Evolutionary conservation across 345 rosid genomes (phyloP).

Genomic region (Pistacia integerrima): DNA sequence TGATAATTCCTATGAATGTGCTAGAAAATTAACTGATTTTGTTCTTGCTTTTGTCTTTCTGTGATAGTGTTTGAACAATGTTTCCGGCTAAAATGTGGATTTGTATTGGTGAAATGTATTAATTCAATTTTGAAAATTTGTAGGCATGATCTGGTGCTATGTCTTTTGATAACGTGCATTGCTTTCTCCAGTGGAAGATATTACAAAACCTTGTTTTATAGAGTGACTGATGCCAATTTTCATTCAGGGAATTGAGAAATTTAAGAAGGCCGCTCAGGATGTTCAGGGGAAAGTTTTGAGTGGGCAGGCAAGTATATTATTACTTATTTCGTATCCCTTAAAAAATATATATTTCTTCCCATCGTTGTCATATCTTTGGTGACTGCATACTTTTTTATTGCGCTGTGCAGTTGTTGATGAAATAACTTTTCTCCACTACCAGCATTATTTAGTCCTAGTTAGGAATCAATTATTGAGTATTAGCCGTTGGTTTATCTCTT

Average conservation of each 20-base stretch:
- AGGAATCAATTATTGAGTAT: not conserved
- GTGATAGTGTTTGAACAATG: not conserved
- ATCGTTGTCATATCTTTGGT: not conserved
- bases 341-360: too few species aligned
- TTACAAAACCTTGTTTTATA: not conserved
- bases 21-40: not conserved
- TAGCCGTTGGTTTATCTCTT: not conserved
- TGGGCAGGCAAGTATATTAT: conserved; percentile 60
- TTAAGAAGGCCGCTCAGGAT: conserved; percentile 86
- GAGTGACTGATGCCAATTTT: conserved; percentile 17
- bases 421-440: not conserved
- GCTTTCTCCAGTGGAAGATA: not conserved
- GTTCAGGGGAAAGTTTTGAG: conserved; percentile 70
- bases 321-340: not conserved
- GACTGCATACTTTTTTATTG: not conserved
- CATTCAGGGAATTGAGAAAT: conserved; percentile 88
- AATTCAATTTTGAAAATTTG: not conserved
- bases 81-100: not conserved
- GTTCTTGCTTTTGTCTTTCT: not conserved
- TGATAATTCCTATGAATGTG: not conserved
- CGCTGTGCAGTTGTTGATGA: not conserved
- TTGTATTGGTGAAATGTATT: not conserved
- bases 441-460: not conserved
- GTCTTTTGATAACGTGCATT: not conserved
- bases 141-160: not conserved